Conservation (phyloP, 2,329 filamentous ascomycete genomes). For the Cryoendolithus antarcticus region DNA sequence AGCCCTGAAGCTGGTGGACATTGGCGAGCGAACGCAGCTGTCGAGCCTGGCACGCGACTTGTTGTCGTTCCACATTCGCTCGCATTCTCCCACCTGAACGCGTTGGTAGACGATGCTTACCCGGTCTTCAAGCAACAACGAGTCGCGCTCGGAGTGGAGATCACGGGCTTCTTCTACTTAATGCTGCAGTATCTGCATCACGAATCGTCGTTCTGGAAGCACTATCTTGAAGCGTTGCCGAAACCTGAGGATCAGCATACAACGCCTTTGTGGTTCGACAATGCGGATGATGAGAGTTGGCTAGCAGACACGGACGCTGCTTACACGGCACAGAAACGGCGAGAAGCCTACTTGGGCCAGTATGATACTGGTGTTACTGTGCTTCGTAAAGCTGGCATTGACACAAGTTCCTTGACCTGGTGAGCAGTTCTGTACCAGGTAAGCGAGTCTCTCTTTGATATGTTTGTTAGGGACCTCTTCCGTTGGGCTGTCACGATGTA, state of each 20-base stretch:
- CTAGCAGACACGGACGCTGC: constrained; percentile 24
- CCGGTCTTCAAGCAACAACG: constrained; percentile 18
- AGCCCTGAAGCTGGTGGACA: constrained; percentile 17
- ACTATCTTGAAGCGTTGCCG: constrained; percentile 24
- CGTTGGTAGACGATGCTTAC: constrained; percentile 23
- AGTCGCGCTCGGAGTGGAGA: constrained; percentile 17
- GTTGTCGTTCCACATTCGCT: constrained; percentile 21
- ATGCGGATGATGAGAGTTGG: constrained; percentile 20
- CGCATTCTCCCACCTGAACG: constrained; percentile 25
- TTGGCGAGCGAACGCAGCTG: constrained; percentile 10
- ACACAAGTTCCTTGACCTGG: constrained; percentile 29
- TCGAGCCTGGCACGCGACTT: constrained; percentile 12
- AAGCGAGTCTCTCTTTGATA: constrained; percentile 12
- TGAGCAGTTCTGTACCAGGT: constrained; percentile 20
- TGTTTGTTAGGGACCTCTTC: constrained; percentile 30
- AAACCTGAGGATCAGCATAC: constrained; percentile 18
- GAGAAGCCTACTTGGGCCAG: constrained; percentile 24
- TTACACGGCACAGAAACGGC: constrained; percentile 19
- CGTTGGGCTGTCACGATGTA: constrained; percentile 41
- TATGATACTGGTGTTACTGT: constrained; percentile 22
- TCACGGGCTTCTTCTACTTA: constrained; percentile 25
- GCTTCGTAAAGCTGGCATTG: constrained; percentile 18
- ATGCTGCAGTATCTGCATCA: constrained; percentile 23
- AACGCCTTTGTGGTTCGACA: constrained; percentile 24
- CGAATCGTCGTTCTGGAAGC: constrained; percentile 24